These are phyloP conservation scores for Strobilomyces dryophilus DNA, from an alignment of 768 basidiomycete genomes.

Conservation along the genomic window DNA sequence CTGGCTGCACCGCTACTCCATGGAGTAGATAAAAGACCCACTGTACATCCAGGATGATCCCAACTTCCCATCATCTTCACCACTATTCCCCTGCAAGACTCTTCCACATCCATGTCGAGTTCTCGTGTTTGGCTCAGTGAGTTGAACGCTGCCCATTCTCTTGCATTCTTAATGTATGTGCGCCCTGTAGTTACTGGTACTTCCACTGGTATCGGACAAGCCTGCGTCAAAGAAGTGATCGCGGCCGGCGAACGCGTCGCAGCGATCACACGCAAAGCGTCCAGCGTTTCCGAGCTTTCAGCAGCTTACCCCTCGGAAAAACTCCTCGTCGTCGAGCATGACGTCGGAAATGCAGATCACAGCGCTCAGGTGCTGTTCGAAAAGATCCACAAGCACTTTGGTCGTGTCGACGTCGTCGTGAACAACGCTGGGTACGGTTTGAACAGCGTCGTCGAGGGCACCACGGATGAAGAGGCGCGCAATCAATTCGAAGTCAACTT, in stretches of 20 bases:
- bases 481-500: conserved; percentile 31
- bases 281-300: conserved; percentile 15
- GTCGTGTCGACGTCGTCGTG: conserved; percentile 31
- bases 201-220: conserved; percentile 37
- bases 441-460: conserved; percentile 24
- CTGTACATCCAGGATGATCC: not conserved
- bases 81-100: not conserved
- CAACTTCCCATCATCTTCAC: not conserved
- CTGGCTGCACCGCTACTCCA: not conserved
- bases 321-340: conserved; percentile 28
- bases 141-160: not conserved
- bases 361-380: conserved; percentile 19
- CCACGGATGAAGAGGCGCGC: conserved; percentile 24
- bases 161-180: not conserved
- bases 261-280: conserved; percentile 25
- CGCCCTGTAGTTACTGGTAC: conserved; percentile 37
- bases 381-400: conserved; percentile 22
- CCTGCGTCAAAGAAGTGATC: conserved; percentile 25
- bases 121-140: conserved; percentile 25
- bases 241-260: conserved; percentile 26
- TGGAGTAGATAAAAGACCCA: conserved; percentile 10
- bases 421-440: conserved; percentile 32
- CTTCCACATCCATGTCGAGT: conserved; percentile 7
- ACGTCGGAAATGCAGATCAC: conserved; percentile 25
- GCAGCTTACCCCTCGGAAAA: conserved; percentile 13